These are phyloP conservation scores for Pythium angustatum DNA, from an alignment of 352 stramenopile genomes.

Conservation along the genomic window DNA sequence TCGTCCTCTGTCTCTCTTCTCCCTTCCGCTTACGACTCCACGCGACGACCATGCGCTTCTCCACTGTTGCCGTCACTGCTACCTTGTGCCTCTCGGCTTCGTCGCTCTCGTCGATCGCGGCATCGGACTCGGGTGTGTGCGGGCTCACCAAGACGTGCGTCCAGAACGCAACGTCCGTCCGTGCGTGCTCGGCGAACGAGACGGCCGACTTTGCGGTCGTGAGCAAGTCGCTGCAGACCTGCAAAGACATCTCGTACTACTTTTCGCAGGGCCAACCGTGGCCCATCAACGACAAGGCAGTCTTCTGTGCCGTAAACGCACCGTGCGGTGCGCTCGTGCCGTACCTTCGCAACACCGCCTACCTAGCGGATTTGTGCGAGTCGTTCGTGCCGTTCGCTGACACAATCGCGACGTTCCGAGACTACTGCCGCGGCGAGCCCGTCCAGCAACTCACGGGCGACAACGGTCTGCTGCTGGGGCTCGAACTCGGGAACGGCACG, in stretches of 20 bases:
- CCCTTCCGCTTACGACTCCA: neutral
- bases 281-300: constrained; percentile 19
- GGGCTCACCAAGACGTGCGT: constrained; percentile 19
- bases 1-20: no score
- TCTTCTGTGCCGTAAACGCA: constrained; percentile 10
- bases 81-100: neutral
- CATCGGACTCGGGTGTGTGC: constrained; percentile 9
- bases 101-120: neutral
- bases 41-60: neutral
- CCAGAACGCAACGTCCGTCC: neutral
- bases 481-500: constrained; percentile 7
- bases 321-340: constrained; percentile 25
- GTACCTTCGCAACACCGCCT: constrained; percentile 18
- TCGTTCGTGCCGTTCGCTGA: constrained; percentile 12
- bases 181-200: constrained; percentile 11
- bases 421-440: constrained; percentile 21
- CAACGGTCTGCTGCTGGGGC: constrained; percentile 12
- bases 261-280: constrained; percentile 23
- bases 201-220: constrained; percentile 17
- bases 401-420: constrained; percentile 24
- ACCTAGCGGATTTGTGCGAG: constrained; percentile 10
- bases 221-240: constrained; percentile 10
- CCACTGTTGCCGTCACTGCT: neutral
- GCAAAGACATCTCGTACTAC: constrained; percentile 21
- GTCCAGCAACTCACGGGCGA: constrained; percentile 15